Evolutionary conservation across 495 filamentous ascomycete species (phyloP).

Genomic region (Letharia lupina): DNA sequence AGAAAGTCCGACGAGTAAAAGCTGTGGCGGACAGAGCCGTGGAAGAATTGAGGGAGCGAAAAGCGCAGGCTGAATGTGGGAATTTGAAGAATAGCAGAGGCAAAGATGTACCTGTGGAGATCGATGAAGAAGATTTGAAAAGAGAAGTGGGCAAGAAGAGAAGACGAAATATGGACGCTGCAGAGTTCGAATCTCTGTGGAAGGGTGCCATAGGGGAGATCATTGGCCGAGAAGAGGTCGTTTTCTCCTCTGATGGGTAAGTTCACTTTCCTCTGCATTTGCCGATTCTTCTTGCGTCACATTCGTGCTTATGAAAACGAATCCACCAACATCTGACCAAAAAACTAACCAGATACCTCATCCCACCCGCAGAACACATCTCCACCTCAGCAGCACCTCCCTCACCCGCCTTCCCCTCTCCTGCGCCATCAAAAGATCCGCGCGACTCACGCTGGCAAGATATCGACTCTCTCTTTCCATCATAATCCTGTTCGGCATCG

Average conservation of each 20-base stretch:
- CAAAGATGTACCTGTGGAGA: slow-evolving; percentile 48
- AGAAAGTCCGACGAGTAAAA: slow-evolving; percentile 79
- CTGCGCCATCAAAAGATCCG: slow-evolving; percentile 81
- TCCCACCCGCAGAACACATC: slow-evolving; percentile 63
- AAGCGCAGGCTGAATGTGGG: slow-evolving; percentile 86
- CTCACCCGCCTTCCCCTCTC: slow-evolving; percentile 78
- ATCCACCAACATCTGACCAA: slow-evolving; percentile 30
- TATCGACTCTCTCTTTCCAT: slow-evolving; percentile 87
- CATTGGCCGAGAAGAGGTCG: slow-evolving; percentile 69
- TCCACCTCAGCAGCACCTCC: slow-evolving; percentile 59
- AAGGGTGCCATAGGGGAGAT: slow-evolving; percentile 79
- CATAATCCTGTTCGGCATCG: slow-evolving; percentile 46
- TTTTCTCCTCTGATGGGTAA: slow-evolving; percentile 67
- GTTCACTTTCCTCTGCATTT: slow-evolving; percentile 32
- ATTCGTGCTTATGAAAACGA: slow-evolving; percentile 9
- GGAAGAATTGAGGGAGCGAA: slow-evolving; percentile 75
- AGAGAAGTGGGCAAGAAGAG: slow-evolving; percentile 61
- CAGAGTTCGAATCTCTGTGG: slow-evolving; percentile 92
- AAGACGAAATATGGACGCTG: slow-evolving; percentile 67
- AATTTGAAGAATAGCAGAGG: slow-evolving; percentile 58
- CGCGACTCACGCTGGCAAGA: slow-evolving; percentile 86
- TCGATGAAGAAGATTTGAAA: slow-evolving; percentile 71
- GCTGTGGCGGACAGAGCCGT: slow-evolving; percentile 81
- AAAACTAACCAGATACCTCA: slow-evolving; percentile 70
- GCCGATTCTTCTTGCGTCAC: slow-evolving; percentile 14